Base-by-base conservation (phyloP, 805 yeast species). In the Candida patagonica region DNA sequence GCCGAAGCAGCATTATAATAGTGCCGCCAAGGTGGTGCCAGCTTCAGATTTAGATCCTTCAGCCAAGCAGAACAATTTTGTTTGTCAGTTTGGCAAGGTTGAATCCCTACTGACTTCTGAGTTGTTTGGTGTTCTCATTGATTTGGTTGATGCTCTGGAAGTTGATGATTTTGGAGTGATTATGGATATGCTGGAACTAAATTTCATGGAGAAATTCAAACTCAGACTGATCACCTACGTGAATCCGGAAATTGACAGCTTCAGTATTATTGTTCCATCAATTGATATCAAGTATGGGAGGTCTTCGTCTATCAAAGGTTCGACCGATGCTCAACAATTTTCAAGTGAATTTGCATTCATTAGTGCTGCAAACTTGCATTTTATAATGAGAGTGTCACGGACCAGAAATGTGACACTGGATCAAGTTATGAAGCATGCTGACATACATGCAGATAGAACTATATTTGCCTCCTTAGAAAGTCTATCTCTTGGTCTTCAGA, bases 161-260 rank as follows among this genome's bases (percentile, higher is more conserved):
- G 57, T 56, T 13, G 61, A 63, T 12, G 62, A 70, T 2, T 53
- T 76, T 25, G 68, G 67, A 7, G 63, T 67, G 9, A 63, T 76
- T 4, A 61, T 87, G 49, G 96, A 88, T 55, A 55, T 56, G 13
- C 59, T 86, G 12, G 94, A 88, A 43, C 56, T 73, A 13, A 73
- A 74, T 7, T 71, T 80, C 2, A 65, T 83, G 9, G 56, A 59
- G 25, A 59, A 62, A 6, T 56, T 83, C 20, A 59, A 64, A 20
- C 40, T 50, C 38, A 26, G 48, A 17, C 48, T 37, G 6, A 54
- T 61, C 17, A 51, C 69, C 33, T 41, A 49, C 4, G 58, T 62
- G 1, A 46, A 57, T 0, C 59, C 67, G 1, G 48, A 56, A n/a
- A 63, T 68, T 5, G 51, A 54, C 20, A 76, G 70, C 42, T 10